Conservation (phyloP, 108 stramenopile species). For the Licmophora abbreviata region DNA sequence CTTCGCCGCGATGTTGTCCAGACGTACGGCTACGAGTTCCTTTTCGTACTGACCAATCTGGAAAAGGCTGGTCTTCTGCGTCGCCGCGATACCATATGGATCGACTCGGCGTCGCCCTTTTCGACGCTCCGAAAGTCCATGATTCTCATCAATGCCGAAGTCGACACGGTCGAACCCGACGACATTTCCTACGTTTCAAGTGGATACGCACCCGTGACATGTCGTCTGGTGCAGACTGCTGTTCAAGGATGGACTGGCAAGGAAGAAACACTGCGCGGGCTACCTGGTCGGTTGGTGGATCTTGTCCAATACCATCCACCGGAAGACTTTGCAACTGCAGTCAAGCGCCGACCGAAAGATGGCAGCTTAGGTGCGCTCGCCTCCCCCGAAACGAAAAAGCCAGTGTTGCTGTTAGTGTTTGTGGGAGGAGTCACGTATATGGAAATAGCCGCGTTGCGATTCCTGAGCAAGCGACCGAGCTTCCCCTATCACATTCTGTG, state of each 20-base stretch:
- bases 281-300: conserved; percentile 71
- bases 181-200: conserved; percentile 91
- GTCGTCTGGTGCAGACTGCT: conserved; percentile 81
- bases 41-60: conserved; percentile 71
- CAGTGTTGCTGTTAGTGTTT: conserved; percentile 78
- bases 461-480: conserved; percentile 55
- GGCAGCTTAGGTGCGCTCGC: conserved; percentile 40
- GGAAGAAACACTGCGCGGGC: conserved; percentile 53
- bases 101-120: conserved; percentile 66
- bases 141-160: conserved; percentile 84
- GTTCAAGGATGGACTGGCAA: conserved; percentile 73
- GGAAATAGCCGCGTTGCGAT: conserved; percentile 91
- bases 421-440: conserved; percentile 91
- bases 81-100: conserved; percentile 64
- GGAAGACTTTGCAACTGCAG: conserved; percentile 45
- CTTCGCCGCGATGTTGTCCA: conserved; percentile 80
- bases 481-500: conserved; percentile 73
- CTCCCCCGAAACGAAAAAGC: conserved; percentile 38
- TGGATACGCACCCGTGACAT: conserved; percentile 88
- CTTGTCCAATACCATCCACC: conserved; percentile 55
- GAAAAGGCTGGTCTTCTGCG: conserved; percentile 81
- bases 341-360: conserved; percentile 21
- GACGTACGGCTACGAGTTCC: conserved; percentile 88
- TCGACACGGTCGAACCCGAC: conserved; percentile 78
- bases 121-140: conserved; percentile 62